Conservation (phyloP, 805 yeast species). For the Candida insectalens region DNA sequence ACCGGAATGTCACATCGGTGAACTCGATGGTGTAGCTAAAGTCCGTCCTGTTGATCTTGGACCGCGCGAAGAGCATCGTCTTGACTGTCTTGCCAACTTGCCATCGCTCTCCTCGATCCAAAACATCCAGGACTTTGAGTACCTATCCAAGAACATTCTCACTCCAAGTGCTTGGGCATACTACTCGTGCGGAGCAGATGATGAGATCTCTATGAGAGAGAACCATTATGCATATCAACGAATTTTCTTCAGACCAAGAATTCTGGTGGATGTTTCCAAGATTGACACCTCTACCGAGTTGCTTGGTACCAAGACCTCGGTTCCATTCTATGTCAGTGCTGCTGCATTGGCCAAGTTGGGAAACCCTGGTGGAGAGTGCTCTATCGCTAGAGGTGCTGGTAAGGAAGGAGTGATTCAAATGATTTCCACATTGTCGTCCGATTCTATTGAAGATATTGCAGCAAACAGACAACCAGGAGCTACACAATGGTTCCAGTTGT, state of each 20-base stretch:
- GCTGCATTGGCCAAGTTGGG: conserved; percentile 91
- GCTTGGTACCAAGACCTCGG: conserved; percentile 59
- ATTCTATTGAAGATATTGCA: conserved; percentile 77
- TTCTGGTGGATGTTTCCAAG: conserved; percentile 70
- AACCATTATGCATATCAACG: conserved; percentile 87
- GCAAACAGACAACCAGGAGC: conserved; percentile 59
- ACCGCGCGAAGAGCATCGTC: conserved; percentile 33
- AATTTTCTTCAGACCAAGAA: conserved; percentile 76
- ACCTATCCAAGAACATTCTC: conserved; percentile 71
- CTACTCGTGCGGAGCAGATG: conserved; percentile 87
- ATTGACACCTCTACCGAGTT: conserved; percentile 64
- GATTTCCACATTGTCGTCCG: conserved; percentile 89
- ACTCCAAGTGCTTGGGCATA: conserved; percentile 85
- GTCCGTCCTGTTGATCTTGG: conserved; percentile 24
- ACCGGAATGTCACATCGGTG: conserved; percentile 52
- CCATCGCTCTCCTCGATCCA: conserved; percentile 66
- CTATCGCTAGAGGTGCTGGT: conserved; percentile 76
- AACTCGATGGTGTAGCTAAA: conserved; percentile 25
- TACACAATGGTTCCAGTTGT: conserved; percentile 82
- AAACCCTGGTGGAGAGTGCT: conserved; percentile 87
- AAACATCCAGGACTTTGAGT: conserved; percentile 81
- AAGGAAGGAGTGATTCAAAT: conserved; percentile 68
- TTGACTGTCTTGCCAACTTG: conserved; percentile 34
- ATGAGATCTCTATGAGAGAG: conserved; percentile 82
- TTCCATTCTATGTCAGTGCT: conserved; percentile 85